Conservation (phyloP, 805 yeast species). For the Candida ovalis region DNA sequence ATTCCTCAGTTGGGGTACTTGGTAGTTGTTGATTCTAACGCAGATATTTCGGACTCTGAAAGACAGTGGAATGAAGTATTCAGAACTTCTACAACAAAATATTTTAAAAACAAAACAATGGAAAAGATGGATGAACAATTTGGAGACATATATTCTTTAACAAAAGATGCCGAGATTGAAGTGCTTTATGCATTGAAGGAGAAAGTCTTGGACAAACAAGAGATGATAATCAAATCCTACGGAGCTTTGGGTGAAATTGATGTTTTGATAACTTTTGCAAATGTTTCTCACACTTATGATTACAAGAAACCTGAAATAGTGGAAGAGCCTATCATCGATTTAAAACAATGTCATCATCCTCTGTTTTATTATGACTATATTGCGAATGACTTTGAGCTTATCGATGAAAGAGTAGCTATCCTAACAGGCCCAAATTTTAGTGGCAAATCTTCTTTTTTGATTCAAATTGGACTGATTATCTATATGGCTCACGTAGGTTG, state of each 20-base stretch:
- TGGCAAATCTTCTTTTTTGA: slow-evolving; percentile 49
- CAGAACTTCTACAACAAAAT: slow-evolving; percentile 33
- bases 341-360: slow-evolving; percentile 44
- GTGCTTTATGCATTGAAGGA: slow-evolving; percentile 31
- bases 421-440: slow-evolving; percentile 49
- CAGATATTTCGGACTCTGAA: not conserved
- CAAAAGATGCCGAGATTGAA: slow-evolving; percentile 41
- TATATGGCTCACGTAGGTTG: slow-evolving; percentile 52
- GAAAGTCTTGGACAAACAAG: slow-evolving; percentile 12
- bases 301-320: slow-evolving; percentile 34
- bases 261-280: slow-evolving; percentile 34
- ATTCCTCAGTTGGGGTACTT: slow-evolving; percentile 45
- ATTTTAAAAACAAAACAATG: slow-evolving; percentile 34
- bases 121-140: slow-evolving; percentile 32
- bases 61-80: slow-evolving; percentile 35
- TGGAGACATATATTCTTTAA: slow-evolving; percentile 40
- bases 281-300: slow-evolving; percentile 22
- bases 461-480: slow-evolving; percentile 46
- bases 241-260: slow-evolving; percentile 34
- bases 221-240: slow-evolving; percentile 18
- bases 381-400: slow-evolving; percentile 33
- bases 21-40: slow-evolving; percentile 24
- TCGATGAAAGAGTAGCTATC: slow-evolving; percentile 28
- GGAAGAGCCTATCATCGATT: slow-evolving; percentile 20
- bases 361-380: slow-evolving; percentile 30